A percentile compares a stretch with the other conserved stretches of the same genome.
These are phyloP conservation scores for Prunus davidiana DNA, from an alignment of 306 rosid genomes.

Conservation along the genomic window DNA sequence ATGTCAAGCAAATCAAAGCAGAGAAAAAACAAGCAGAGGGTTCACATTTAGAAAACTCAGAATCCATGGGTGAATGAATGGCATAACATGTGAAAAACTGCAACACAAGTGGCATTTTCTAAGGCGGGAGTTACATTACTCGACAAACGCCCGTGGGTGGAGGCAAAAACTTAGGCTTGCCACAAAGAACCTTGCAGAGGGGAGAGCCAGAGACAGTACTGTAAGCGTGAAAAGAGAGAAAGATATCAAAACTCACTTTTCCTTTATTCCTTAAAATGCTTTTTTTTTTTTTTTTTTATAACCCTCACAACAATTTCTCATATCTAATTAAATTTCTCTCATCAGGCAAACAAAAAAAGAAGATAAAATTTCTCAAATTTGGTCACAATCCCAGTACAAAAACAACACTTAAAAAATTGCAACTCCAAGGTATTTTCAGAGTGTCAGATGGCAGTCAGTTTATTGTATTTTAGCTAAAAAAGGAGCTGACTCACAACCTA, in stretches of 20 bases:
- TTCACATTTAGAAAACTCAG: neutral
- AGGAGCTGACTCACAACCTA: constrained; percentile 24
- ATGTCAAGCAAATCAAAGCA: too few species aligned
- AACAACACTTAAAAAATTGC: neutral
- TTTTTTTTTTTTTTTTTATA: too few species aligned
- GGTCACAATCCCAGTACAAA: constrained; percentile 15
- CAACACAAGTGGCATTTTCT: neutral
- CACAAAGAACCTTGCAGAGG: neutral
- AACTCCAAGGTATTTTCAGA: constrained; percentile 25
- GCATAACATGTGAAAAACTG: neutral
- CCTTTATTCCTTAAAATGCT: neutral
- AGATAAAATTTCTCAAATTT: neutral
- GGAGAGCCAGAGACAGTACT: constrained; percentile 8
- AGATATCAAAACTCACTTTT: constrained; percentile 7
- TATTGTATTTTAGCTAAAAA: constrained; percentile 35
- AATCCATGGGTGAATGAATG: neutral
- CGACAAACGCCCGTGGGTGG: constrained; percentile 28
- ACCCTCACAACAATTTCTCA: neutral
- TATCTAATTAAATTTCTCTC: neutral
- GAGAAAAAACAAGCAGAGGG: too few species aligned
- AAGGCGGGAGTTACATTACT: neutral
- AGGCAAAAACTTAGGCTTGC: constrained; percentile 23
- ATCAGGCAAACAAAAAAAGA: neutral
- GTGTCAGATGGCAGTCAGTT: constrained; percentile 43
- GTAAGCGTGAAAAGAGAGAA: constrained; percentile 34